Percentiles rank a stretch among this genome's conserved stretches.
Conservation (phyloP, 345 rosid genomes). For the Mercurialis annua region DNA sequence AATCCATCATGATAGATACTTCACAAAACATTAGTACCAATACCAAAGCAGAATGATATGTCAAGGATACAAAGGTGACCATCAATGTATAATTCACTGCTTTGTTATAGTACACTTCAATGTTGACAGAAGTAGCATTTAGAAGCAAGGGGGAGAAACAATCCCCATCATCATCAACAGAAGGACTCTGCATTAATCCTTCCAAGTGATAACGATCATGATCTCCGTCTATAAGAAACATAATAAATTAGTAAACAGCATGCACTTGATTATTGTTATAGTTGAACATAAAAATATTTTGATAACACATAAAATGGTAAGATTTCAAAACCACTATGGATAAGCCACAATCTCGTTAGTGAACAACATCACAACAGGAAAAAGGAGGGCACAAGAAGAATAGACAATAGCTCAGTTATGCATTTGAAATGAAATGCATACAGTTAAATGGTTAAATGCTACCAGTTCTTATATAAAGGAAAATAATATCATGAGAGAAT, state of each 20-base stretch:
- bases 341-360: neutral
- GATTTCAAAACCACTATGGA: neutral
- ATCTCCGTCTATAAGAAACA: conserved; percentile 60
- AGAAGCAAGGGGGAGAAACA: conserved; percentile 80
- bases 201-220: conserved; percentile 70
- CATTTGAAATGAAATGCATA: too few relatives aligned
- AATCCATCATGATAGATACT: conserved; percentile 24
- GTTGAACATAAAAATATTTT: neutral
- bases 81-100: conserved; percentile 98
- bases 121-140: conserved; percentile 89
- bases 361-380: neutral
- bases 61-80: conserved; percentile 99
- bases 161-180: conserved; percentile 86
- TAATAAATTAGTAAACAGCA: conserved; percentile 5
- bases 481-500: conserved; percentile 15
- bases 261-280: neutral
- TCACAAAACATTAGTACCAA: conserved; percentile 8
- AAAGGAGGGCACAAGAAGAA: neutral
- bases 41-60: conserved; percentile 3
- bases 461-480: conserved; percentile 1
- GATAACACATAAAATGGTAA: neutral
- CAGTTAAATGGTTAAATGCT: neutral
- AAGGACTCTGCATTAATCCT: conserved; percentile 93
- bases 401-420: too few relatives aligned
- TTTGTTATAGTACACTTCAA: conserved; percentile 91